These are phyloP conservation scores for Russula sp. DNA, from an alignment of 768 basidiomycete genomes.

Conservation along the genomic window DNA sequence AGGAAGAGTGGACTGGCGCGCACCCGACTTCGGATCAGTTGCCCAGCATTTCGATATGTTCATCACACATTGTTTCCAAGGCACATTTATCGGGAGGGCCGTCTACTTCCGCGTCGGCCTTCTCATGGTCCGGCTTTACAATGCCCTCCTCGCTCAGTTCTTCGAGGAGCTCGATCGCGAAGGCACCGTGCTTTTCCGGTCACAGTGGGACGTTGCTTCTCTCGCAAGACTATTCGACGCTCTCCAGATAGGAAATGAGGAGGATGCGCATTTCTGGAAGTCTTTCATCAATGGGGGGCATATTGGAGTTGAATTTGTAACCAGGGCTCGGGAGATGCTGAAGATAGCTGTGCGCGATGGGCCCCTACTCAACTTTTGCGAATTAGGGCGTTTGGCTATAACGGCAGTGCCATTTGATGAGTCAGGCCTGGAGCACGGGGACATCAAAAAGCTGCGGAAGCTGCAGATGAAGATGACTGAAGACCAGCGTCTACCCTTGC, in stretches of 20 bases:
- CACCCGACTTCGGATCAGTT: conserved; percentile 9
- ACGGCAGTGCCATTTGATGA: neutral
- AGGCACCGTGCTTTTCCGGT: neutral
- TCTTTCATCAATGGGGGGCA: neutral
- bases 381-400: neutral
- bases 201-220: conserved; percentile 9
- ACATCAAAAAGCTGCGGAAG: neutral
- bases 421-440: neutral
- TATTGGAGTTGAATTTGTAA: neutral
- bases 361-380: conserved; percentile 10
- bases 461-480: neutral
- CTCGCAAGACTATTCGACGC: conserved; percentile 4
- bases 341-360: neutral
- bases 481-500: neutral
- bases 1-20: neutral
- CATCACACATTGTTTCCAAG: neutral
- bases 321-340: neutral
- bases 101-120: neutral
- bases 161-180: neutral
- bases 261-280: neutral
- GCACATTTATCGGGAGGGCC: neutral
- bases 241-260: neutral
- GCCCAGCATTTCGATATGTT: conserved; percentile 4
- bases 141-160: conserved; percentile 1
- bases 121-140: neutral